Evolutionary conservation across 73 alveolate genomes (phyloP).

Genomic region (Paramecium sexaurelia): DNA sequence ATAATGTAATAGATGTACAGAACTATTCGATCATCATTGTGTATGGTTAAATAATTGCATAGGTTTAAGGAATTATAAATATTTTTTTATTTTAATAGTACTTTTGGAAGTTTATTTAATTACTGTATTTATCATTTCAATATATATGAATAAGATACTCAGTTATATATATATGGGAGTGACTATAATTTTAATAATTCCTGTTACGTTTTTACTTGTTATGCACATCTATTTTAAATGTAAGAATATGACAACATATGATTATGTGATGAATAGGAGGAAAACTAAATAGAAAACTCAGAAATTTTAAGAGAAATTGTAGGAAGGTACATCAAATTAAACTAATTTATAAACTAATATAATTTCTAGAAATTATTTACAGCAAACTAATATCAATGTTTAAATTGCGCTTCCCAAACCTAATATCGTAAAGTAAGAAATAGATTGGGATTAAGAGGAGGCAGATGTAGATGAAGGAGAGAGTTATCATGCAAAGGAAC

Average conservation of each 20-base stretch:
- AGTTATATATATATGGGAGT: background rate
- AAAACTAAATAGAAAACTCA: background rate
- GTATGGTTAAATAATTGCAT: conserved; percentile 33
- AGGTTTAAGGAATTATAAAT: background rate
- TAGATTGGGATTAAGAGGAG: background rate
- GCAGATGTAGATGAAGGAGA: conserved; percentile 20
- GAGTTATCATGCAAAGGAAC: conserved; percentile 6
- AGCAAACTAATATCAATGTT: background rate
- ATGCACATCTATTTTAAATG: background rate
- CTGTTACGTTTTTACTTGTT: background rate
- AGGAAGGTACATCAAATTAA: background rate
- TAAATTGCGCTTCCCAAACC: background rate
- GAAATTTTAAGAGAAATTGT: background rate
- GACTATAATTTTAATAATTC: background rate
- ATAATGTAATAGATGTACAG: conserved; percentile 50
- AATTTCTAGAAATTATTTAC: background rate
- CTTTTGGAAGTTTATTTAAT: background rate
- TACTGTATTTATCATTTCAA: background rate
- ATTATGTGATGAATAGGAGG: background rate
- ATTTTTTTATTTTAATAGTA: background rate
- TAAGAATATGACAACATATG: background rate
- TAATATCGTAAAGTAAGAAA: background rate
- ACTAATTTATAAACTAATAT: background rate
- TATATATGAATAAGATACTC: background rate
- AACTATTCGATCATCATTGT: conserved; percentile 49